Base-by-base conservation (phyloP, 768 basidiomycete species). In the Lactarius sp. region DNA sequence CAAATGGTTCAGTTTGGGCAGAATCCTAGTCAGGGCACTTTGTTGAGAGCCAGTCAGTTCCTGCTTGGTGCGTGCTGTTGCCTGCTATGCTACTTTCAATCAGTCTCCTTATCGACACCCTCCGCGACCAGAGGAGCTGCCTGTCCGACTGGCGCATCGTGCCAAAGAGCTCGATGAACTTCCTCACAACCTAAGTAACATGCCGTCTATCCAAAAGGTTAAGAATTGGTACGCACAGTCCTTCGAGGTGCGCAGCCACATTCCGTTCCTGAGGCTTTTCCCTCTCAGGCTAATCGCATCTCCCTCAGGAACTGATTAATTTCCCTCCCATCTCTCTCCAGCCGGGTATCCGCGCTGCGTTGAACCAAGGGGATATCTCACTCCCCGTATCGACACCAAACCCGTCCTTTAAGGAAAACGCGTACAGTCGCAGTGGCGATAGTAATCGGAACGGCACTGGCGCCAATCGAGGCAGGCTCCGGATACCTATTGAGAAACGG, bases 141-240 rank as follows among this genome's bases (percentile, higher is more conserved):
- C 96, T 0, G 90, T 99, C 4, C 86, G 97, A 18, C 82, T 99
- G 20, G 94, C 94, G 0, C 97, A 99, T 73, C 84, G 97, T 34
- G 95, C 96, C 22, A 94, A 94, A 73, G 97, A 99, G 75, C 84
- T 99, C 34, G 94, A 98, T 69, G 86, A 91, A 68, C 81, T 99
- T 4, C 97, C 97, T 0, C 91, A 98, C 75, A 89, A 92, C 60
- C 81, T 99, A 56, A 87, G 86, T 69, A 83, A 83, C 52, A 97
- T 97, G 96, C 85, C 88, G 0, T 90, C 89, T 44, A 98, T 99
- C 67, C 84, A 86, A 62, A 94, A 91, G 72, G 92, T 99, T 64
- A 95, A 94, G 78, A 88, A 96, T 71, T 99, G 97, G 97, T 99
- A 99, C 74, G 96, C 96, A 0, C 93, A 98, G 78, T 93, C 91